Conservation (phyloP, 2,329 filamentous ascomycete species). For the Colletotrichum lindemuthianum region DNA sequence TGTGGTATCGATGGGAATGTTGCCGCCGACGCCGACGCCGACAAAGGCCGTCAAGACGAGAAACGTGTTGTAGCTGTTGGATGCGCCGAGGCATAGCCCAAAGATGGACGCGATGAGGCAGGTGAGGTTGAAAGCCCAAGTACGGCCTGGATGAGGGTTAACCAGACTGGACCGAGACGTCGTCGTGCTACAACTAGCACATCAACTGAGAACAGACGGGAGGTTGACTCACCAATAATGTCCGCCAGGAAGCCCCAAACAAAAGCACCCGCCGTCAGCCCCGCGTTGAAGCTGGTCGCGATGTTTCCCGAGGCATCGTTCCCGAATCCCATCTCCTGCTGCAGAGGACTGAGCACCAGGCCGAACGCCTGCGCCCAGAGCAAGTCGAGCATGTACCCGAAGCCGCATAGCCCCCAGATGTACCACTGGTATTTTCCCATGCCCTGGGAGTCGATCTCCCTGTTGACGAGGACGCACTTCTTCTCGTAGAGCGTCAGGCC, state of each 20-base stretch:
- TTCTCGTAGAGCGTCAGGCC: slow-evolving; percentile 46
- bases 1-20: slow-evolving; percentile 65
- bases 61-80: slow-evolving; percentile 60
- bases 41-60: slow-evolving; percentile 64
- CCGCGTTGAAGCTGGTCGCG: slow-evolving; percentile 63
- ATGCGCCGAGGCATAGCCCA: slow-evolving; percentile 60
- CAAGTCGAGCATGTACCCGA: slow-evolving; percentile 65
- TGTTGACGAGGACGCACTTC: slow-evolving; percentile 48
- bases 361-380: slow-evolving; percentile 69
- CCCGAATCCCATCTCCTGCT: slow-evolving; percentile 66
- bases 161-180: background rate
- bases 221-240: slow-evolving; percentile 48
- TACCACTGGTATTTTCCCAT: slow-evolving; percentile 65
- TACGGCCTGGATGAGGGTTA: slow-evolving; percentile 47
- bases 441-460: slow-evolving; percentile 61
- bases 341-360: slow-evolving; percentile 61
- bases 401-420: slow-evolving; percentile 62
- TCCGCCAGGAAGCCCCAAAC: slow-evolving; percentile 66
- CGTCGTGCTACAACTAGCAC: background rate
- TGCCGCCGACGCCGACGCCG: slow-evolving; percentile 63
- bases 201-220: background rate
- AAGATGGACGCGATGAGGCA: slow-evolving; percentile 65
- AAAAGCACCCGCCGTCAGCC: slow-evolving; percentile 64
- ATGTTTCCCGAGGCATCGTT: slow-evolving; percentile 54
- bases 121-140: slow-evolving; percentile 68